phyloP scores from a whole-genome alignment of 2,329 filamentous ascomycete species.

The Fusarium begoniae region DNA sequence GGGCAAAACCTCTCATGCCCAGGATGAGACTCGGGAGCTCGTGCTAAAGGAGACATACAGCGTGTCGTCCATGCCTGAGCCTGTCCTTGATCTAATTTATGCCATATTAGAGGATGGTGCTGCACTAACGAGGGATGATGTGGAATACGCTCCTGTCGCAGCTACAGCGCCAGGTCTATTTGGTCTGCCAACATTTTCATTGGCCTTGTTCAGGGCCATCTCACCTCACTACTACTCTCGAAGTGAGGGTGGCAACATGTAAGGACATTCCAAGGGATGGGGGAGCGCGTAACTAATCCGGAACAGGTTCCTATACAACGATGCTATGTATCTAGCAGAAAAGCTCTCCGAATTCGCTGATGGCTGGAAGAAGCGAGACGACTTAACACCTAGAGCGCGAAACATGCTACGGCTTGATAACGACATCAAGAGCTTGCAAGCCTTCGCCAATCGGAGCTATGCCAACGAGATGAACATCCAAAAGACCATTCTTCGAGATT shows the following conservation, averaged over 20 bases:
- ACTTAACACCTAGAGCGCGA: slow-evolving; percentile 60
- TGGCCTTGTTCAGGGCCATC: slow-evolving; percentile 83
- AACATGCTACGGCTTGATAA: slow-evolving; percentile 67
- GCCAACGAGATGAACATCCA: slow-evolving; percentile 68
- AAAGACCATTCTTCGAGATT: slow-evolving; percentile 68
- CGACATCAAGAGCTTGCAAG: slow-evolving; percentile 67
- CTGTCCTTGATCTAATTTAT: slow-evolving; percentile 74
- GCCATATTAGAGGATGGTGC: slow-evolving; percentile 69
- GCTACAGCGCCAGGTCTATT: slow-evolving; percentile 76
- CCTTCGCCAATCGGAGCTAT: slow-evolving; percentile 70
- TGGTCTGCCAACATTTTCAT: slow-evolving; percentile 73
- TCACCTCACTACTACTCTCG: slow-evolving; percentile 77
- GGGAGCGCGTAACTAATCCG: background rate
- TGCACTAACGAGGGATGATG: slow-evolving; percentile 64
- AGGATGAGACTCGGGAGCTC: slow-evolving; percentile 67
- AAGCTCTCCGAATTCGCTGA: slow-evolving; percentile 59
- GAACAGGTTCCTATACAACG: slow-evolving; percentile 71
- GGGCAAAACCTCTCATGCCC: slow-evolving; percentile 29
- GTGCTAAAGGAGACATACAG: slow-evolving; percentile 86
- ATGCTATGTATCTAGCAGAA: slow-evolving; percentile 71
- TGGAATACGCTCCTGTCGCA: slow-evolving; percentile 66
- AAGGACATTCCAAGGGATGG: slow-evolving; percentile 37
- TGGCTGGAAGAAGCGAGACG: slow-evolving; percentile 63
- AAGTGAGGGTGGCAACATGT: slow-evolving; percentile 72
- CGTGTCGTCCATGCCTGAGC: slow-evolving; percentile 86